Base-by-base conservation (phyloP, 1,139 yeast species). In the Yamadazyma buinensis region DNA sequence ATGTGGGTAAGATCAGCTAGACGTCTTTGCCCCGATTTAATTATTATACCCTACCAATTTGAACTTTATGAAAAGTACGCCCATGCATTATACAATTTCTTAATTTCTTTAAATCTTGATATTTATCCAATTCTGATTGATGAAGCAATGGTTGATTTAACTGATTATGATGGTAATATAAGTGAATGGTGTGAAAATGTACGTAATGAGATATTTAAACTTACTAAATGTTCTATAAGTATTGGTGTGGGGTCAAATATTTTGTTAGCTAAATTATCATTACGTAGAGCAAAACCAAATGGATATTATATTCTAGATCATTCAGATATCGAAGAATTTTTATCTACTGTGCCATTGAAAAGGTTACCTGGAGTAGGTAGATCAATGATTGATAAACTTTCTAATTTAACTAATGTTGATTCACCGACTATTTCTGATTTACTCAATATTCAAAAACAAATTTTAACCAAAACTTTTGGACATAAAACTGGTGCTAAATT, bases 61-160 rank as follows among this genome's bases (percentile, higher is more conserved):
- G 78, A 72, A 6, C 71, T 74, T 5, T 88, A 90, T 52, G 95
- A 85, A 49, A 52, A 54, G 25, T 49, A 42, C 33, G 67, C 75
- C 1, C 54, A 53, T 20, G 55, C 72, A 62, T 42, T 87, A 80
- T 38, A 72, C 68, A 43, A 61, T 52, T 44, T 77, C 75, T 50
- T 92, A 72, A 53, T 72, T 52, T 20, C 68, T 52, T 17, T 54
- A 73, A 37, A 51, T 56, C 72, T 84, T 31, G 84, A 82, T 46
- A 72, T 92, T 2, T 69, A 78, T 28, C 97, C 98, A 0, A 88
- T 92, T 0, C 87, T 94, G 47, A 80, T 92, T 5, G 98, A 92
- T 56, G 98, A 92, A 52, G 96, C 87, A 0, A 60, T 92, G 20
- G 58, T 90, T 11, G 95, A 90, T 46, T 70, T 82, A 2, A 63